Conservation (phyloP, 768 basidiomycete species). For the Phylloporus arenicola region DNA sequence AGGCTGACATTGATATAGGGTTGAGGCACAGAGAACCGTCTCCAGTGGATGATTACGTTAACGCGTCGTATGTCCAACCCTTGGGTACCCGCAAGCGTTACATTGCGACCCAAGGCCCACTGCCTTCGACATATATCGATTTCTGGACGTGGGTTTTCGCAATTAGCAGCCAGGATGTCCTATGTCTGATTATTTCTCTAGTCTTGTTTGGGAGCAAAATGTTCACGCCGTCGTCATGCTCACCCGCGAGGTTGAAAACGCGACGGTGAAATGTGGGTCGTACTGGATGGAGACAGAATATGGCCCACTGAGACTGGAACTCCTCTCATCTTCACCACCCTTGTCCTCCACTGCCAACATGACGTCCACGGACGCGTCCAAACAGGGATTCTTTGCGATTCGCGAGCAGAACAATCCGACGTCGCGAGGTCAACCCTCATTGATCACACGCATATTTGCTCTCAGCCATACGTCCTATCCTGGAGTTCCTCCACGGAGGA, state of each 20-base stretch:
- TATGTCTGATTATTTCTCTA: conserved; percentile 23
- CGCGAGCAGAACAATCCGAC: conserved; percentile 17
- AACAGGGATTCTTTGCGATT: conserved; percentile 35
- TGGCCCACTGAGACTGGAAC: conserved; percentile 63
- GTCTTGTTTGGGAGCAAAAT: conserved; percentile 90
- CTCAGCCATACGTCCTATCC: conserved; percentile 62
- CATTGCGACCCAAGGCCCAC: conserved; percentile 94
- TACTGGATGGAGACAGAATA: conserved; percentile 77
- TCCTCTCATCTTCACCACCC: conserved; percentile 42
- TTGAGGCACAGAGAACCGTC: conserved; percentile 16
- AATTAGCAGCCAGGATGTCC: neutral
- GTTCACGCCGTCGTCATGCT: conserved; percentile 96
- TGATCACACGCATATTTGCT: conserved; percentile 61
- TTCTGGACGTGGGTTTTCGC: conserved; percentile 83
- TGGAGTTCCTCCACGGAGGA: conserved; percentile 50
- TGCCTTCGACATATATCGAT: conserved; percentile 83
- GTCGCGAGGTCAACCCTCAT: conserved; percentile 17
- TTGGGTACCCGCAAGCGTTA: conserved; percentile 76
- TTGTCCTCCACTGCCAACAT: conserved; percentile 13
- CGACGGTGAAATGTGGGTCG: conserved; percentile 82
- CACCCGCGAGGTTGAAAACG: conserved; percentile 85
- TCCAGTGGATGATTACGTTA: conserved; percentile 85
- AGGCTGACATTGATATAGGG: neutral
- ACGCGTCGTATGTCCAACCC: conserved; percentile 90
- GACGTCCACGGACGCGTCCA: conserved; percentile 25